Percentiles rank a stretch among this genome's conserved stretches.
These are phyloP conservation scores for Candida coquimbonensis DNA, from an alignment of 805 yeast genomes.

Conservation along the genomic window DNA sequence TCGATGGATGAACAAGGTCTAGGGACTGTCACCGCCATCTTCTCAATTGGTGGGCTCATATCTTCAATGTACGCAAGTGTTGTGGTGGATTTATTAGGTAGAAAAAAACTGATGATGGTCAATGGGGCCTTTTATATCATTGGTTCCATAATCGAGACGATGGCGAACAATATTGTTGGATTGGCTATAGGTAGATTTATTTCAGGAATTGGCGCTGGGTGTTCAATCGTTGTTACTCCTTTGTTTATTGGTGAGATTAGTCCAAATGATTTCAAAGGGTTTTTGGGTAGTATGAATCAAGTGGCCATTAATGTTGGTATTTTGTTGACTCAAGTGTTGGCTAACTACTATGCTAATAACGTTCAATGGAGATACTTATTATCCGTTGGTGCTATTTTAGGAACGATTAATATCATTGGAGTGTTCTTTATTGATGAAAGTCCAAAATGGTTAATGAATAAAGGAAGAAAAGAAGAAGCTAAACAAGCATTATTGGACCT, in stretches of 20 bases:
- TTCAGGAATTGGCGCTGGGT: constrained; percentile 84
- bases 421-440: constrained; percentile 55
- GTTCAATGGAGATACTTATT: constrained; percentile 69
- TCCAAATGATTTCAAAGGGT: constrained; percentile 62
- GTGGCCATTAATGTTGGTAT: constrained; percentile 83
- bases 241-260: constrained; percentile 74
- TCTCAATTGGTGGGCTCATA: constrained; percentile 76
- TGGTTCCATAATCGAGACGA: constrained; percentile 59
- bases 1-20: constrained; percentile 47
- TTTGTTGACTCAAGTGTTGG: constrained; percentile 67
- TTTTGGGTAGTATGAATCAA: constrained; percentile 86
- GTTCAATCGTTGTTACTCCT: constrained; percentile 80
- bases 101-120: constrained; percentile 44
- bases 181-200: constrained; percentile 65
- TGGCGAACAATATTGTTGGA: constrained; percentile 33
- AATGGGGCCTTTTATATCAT: constrained; percentile 46
- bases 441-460: constrained; percentile 70
- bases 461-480: constrained; percentile 40
- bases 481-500: constrained; percentile 27
- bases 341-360: constrained; percentile 59
- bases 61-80: constrained; percentile 67
- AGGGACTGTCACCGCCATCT: constrained; percentile 72
- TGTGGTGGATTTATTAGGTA: constrained; percentile 59
- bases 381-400: constrained; percentile 51
- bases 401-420: constrained; percentile 39